Percentiles rank a stretch among this genome's conserved stretches.
Conservation (phyloP, 2,329 filamentous ascomycete genomes). For the Cercospora nicotianae region DNA sequence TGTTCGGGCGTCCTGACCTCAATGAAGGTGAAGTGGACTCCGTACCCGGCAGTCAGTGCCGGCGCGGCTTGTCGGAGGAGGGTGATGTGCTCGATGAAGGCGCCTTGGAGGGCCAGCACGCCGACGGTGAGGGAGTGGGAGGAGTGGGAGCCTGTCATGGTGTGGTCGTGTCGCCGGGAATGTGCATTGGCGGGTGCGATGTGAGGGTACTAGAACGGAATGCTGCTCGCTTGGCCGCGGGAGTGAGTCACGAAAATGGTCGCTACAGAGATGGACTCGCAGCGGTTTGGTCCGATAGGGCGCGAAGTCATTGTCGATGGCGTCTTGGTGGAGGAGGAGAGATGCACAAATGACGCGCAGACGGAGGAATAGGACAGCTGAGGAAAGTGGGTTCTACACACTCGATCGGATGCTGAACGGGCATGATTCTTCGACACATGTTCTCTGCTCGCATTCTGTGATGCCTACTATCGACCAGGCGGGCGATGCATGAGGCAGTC, state of each 20-base stretch:
- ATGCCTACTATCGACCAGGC: too few species aligned
- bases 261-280: background rate
- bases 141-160: constrained; percentile 11
- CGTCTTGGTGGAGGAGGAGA: background rate
- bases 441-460: background rate
- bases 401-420: background rate
- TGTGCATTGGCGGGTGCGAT: background rate
- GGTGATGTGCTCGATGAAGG: constrained; percentile 83
- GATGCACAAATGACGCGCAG: background rate
- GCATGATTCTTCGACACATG: background rate
- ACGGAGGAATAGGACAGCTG: background rate
- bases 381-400: background rate
- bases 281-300: background rate
- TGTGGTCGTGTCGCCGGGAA: background rate
- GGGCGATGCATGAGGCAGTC: background rate
- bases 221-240: background rate
- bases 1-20: constrained; percentile 77
- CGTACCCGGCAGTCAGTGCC: constrained; percentile 11
- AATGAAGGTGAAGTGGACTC: constrained; percentile 59
- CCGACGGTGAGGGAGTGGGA: constrained; percentile 53
- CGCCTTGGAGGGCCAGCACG: constrained; percentile 80
- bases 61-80: constrained; percentile 65
- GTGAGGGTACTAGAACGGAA: background rate
- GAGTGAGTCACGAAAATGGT: background rate
- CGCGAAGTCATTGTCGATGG: background rate